Percentiles rank a stretch among this genome's conserved stretches.
Conservation (phyloP, 768 basidiomycete species). For the Leccinum disarticulatum region DNA sequence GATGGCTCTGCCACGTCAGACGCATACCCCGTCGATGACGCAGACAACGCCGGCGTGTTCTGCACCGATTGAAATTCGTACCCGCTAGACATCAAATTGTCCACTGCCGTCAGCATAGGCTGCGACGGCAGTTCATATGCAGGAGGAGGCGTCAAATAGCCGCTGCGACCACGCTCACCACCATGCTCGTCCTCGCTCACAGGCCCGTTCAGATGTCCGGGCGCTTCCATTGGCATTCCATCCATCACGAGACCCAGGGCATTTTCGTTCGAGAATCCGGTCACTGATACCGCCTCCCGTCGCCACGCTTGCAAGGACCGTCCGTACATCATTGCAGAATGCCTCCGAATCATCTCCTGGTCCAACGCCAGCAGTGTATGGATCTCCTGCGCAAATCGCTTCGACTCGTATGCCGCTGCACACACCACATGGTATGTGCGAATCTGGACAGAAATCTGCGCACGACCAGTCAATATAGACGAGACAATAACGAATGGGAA, state of each 20-base stretch:
- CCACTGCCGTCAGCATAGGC: background rate
- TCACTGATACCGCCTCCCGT: background rate
- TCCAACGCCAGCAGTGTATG: constrained; percentile 20
- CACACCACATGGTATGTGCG: constrained; percentile 54
- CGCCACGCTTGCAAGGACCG: constrained; percentile 5
- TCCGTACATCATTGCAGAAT: constrained; percentile 11
- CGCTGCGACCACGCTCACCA: background rate
- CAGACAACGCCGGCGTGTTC: background rate
- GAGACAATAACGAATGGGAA: background rate
- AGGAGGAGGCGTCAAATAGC: constrained; percentile 6
- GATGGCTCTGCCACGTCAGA: background rate
- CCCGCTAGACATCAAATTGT: background rate
- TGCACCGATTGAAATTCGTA: background rate
- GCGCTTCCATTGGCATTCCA: background rate
- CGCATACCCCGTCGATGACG: background rate
- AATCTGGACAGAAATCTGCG: constrained; percentile 48
- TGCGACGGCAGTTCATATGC: background rate
- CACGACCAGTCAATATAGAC: background rate
- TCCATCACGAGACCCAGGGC: constrained; percentile 8
- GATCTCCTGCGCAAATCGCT: constrained; percentile 20
- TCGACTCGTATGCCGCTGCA: constrained; percentile 32
- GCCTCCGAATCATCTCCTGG: constrained; percentile 13
- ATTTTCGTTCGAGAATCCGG: constrained; percentile 2
- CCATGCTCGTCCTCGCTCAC: background rate
- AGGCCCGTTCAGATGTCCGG: background rate